phyloP scores from a whole-genome alignment of 352 stramenopile species.

The Globisporangium rhizosaccharum region DNA sequence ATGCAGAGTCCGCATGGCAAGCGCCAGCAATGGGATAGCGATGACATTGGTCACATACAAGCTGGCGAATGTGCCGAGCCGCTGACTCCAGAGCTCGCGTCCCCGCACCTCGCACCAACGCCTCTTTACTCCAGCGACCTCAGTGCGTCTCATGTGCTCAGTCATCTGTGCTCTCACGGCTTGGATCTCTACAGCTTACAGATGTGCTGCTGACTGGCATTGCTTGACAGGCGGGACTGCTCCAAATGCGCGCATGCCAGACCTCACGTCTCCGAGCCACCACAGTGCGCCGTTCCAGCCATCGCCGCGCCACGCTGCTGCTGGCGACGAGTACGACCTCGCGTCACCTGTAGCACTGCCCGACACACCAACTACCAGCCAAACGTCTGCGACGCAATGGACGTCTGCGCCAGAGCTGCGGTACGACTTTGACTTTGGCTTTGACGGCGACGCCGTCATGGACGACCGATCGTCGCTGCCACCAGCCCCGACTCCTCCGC shows the following conservation, averaged over 20 bases:
- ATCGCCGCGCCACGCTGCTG: conserved; percentile 24
- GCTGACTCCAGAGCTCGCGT: conserved; percentile 7
- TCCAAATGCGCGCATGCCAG: not conserved
- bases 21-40: conserved; percentile 44
- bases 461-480: not conserved
- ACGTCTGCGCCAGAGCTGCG: conserved; percentile 15
- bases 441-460: not conserved
- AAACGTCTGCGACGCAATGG: not conserved
- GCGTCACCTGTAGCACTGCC: conserved; percentile 59
- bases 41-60: not conserved
- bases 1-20: conserved; percentile 66
- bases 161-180: no score
- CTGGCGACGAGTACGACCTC: conserved; percentile 53
- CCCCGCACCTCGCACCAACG: not conserved
- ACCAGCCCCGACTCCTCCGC: not conserved
- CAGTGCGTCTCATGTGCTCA: not conserved
- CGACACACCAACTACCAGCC: conserved; percentile 24
- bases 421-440: conserved; percentile 4
- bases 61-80: no score
- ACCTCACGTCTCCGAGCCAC: conserved; percentile 42
- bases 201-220: not conserved
- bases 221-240: not conserved
- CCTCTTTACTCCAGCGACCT: not conserved
- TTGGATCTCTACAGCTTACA: no score
- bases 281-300: conserved; percentile 31